phyloP scores from a whole-genome alignment of 208 protist genomes.

The Wallacemonas sp. region DNA sequence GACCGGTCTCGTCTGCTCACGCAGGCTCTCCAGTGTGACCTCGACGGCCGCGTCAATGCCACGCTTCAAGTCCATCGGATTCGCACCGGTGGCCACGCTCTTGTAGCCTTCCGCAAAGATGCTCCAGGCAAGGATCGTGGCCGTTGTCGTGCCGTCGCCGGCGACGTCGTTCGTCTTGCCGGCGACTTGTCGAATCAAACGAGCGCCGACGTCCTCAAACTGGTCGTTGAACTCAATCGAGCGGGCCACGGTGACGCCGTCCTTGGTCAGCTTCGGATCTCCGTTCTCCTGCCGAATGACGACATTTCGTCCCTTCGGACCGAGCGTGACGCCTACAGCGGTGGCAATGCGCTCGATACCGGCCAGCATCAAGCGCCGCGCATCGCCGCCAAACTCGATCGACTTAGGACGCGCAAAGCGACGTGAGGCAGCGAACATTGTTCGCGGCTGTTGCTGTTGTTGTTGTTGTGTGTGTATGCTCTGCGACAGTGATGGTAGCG shows the following conservation, averaged over 20 bases:
- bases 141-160: conserved; percentile 99
- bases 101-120: conserved; percentile 99
- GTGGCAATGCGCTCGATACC: conserved; percentile 97
- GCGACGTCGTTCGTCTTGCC: conserved; percentile 98
- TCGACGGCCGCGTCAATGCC: conserved; percentile 98
- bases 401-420: conserved; percentile 85
- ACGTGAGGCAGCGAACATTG: conserved; percentile 29
- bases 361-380: conserved; percentile 92
- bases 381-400: conserved; percentile 95
- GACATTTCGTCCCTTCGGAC: conserved; percentile 99
- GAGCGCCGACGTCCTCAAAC: conserved; percentile 98
- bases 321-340: conserved; percentile 97
- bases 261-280: conserved; percentile 99
- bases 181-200: conserved; percentile 95
- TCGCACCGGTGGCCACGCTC: conserved; percentile 98
- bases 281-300: conserved; percentile 98
- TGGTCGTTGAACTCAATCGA: conserved; percentile 98
- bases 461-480: conserved; percentile 7
- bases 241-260: conserved; percentile 99
- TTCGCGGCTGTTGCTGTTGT: background rate
- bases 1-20: conserved; percentile 93
- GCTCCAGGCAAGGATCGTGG: conserved; percentile 98
- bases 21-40: conserved; percentile 88
- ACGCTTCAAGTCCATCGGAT: conserved; percentile 99
- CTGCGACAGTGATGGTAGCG: no score